Evolutionary conservation across 129 eudicot species (phyloP).

Genomic region (Artemisia annua): DNA sequence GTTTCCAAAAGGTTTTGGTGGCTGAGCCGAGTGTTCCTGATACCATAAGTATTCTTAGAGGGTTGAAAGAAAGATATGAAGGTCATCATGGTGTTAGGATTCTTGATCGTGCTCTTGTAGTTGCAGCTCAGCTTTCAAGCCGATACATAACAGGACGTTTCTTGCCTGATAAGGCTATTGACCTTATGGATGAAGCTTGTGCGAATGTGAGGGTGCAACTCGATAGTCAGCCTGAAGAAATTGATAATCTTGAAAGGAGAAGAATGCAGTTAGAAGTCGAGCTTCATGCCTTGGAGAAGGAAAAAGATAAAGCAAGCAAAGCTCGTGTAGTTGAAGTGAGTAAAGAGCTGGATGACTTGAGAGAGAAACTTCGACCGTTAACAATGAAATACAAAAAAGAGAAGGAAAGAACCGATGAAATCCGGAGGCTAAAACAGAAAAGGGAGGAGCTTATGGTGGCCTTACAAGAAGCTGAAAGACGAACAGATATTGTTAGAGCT

Average conservation of each 20-base stretch:
- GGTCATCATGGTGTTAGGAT: constrained; percentile 98
- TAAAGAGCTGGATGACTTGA: constrained; percentile 72
- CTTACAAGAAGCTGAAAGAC: constrained; percentile 83
- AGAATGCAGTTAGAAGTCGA: constrained; percentile 88
- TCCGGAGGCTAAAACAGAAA: constrained; percentile 72
- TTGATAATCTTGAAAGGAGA: constrained; percentile 89
- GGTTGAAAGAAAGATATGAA: constrained; percentile 89
- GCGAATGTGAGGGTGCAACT: constrained; percentile 97
- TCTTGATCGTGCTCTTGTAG: constrained; percentile 85
- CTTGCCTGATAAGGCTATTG: constrained; percentile 97
- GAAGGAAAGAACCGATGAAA: constrained; percentile 84
- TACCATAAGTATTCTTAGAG: constrained; percentile 79
- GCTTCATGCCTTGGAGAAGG: constrained; percentile 96
- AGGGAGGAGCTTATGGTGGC: constrained; percentile 74
- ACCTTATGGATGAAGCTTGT: constrained; percentile 91
- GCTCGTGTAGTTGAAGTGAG: constrained; percentile 85
- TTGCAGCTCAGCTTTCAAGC: constrained; percentile 82
- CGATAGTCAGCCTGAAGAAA: constrained; percentile 98
- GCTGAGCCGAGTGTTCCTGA: constrained; percentile 91
- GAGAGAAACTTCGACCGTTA: constrained; percentile 84
- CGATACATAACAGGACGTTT: constrained; percentile 88
- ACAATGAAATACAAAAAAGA: constrained; percentile 85
- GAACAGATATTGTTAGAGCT: constrained; percentile 81
- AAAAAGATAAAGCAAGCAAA: constrained; percentile 92
- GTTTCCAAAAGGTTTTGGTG: constrained; percentile 94